Evolutionary conservation across 305 asterid species (phyloP).

Genomic region (Solanum hybrid): DNA sequence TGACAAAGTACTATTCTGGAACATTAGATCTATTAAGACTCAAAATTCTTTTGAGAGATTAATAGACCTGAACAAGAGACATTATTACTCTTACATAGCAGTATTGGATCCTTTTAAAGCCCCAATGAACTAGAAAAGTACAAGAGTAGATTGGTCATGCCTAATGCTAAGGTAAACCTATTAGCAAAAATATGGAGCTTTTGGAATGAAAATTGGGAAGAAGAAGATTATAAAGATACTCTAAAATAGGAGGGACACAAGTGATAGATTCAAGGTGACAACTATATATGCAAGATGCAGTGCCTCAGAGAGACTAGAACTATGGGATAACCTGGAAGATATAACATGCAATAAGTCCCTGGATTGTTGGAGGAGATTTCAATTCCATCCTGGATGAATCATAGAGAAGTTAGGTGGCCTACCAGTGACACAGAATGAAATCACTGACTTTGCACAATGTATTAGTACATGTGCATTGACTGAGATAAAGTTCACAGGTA

Average conservation of each 20-base stretch:
- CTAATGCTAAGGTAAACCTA: background rate
- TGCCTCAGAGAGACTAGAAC: background rate
- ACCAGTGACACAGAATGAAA: no score
- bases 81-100: background rate
- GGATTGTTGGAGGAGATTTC: no score
- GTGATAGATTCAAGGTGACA: background rate
- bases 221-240: background rate
- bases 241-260: background rate
- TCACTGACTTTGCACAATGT: no score
- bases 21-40: background rate
- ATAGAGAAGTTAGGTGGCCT: no score
- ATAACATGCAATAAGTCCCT: no score
- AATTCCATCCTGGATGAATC: no score
- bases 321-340: background rate
- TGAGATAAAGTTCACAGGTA: no score
- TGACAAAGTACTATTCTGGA: no score
- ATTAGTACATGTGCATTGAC: no score
- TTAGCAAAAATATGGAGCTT: no score
- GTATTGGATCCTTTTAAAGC: background rate
- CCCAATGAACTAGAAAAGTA: background rate
- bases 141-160: background rate
- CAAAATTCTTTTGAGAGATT: background rate
- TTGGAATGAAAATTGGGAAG: background rate
- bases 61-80: background rate
- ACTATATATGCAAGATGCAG: background rate